Percentiles rank a stretch among this genome's conserved stretches.
Conservation (phyloP, 176 grass and related monocot species). For the Neostapfia colusana region DNA sequence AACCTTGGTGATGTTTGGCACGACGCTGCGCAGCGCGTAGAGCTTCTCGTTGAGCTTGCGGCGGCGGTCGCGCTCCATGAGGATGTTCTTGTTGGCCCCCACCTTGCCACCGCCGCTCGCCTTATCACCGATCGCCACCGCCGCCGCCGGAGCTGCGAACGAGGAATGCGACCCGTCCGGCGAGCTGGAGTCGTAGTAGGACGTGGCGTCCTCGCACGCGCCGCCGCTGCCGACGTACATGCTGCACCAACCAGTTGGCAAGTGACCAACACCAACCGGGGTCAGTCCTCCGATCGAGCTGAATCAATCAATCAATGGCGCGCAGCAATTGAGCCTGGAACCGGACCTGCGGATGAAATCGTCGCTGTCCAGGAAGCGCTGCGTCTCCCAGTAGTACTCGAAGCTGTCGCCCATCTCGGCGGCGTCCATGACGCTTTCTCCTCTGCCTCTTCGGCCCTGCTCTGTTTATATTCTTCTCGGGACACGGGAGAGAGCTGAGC, state of each 20-base stretch:
- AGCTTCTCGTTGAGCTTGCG: conserved; percentile 81
- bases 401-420: conserved; percentile 63
- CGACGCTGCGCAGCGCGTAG: conserved; percentile 70
- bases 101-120: neutral
- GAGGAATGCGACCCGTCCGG: conserved; percentile 52
- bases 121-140: neutral
- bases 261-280: neutral
- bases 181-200: conserved; percentile 75
- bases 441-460: neutral
- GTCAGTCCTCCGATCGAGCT: too few relatives aligned
- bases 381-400: conserved; percentile 78
- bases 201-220: conserved; percentile 45
- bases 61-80: conserved; percentile 68
- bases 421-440: conserved; percentile 25
- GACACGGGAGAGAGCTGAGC: neutral
- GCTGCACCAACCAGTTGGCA: conserved; percentile 49
- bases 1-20: conserved; percentile 88
- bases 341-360: conserved; percentile 67
- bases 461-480: conserved; percentile 16
- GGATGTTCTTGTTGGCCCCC: conserved; percentile 51
- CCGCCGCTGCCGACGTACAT: conserved; percentile 36
- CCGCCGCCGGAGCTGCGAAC: too few relatives aligned
- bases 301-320: conserved; percentile 7
- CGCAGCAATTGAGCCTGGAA: neutral
- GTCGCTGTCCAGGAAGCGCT: conserved; percentile 54